Conservation (phyloP, 2,329 filamentous ascomycete genomes). For the Acarospora socialis region DNA sequence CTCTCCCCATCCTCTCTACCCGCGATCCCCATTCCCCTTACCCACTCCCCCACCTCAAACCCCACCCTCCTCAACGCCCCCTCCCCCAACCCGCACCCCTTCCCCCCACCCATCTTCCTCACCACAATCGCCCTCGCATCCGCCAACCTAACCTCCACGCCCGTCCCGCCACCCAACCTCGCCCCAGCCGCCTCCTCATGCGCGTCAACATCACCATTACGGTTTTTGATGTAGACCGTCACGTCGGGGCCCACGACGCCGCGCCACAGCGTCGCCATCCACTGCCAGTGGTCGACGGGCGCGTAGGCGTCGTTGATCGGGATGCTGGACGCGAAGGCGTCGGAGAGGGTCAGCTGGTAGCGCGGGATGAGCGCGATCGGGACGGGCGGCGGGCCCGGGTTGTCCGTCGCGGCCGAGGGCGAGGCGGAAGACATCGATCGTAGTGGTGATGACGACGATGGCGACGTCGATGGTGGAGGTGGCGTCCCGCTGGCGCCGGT, state of each 20-base stretch:
- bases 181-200: constrained; percentile 19
- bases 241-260: constrained; percentile 67
- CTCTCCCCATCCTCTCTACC: too few species aligned
- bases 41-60: constrained; percentile 73
- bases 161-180: constrained; percentile 25
- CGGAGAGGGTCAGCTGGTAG: constrained; percentile 66
- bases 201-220: constrained; percentile 13
- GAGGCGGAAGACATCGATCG: too few species aligned
- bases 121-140: constrained; percentile 43
- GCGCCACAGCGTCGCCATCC: constrained; percentile 90
- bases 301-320: constrained; percentile 65
- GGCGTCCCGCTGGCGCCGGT: neutral
- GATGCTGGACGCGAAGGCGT: constrained; percentile 58
- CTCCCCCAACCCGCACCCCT: constrained; percentile 17
- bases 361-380: constrained; percentile 65
- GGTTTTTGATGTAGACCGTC: constrained; percentile 31
- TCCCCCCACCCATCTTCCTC: constrained; percentile 26
- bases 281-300: constrained; percentile 88
- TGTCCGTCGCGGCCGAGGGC: too few species aligned
- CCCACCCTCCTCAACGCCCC: constrained; percentile 55
- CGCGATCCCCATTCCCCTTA: constrained; percentile 8
- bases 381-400: constrained; percentile 21
- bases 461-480: constrained; percentile 8
- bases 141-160: constrained; percentile 42
- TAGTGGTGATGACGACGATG: constrained; percentile 10